Evolutionary conservation across 202 grass and related monocot genomes (phyloP), one percentile per base, ranked within the genome.

Genomic region (Elaeis oleifera): DNA sequence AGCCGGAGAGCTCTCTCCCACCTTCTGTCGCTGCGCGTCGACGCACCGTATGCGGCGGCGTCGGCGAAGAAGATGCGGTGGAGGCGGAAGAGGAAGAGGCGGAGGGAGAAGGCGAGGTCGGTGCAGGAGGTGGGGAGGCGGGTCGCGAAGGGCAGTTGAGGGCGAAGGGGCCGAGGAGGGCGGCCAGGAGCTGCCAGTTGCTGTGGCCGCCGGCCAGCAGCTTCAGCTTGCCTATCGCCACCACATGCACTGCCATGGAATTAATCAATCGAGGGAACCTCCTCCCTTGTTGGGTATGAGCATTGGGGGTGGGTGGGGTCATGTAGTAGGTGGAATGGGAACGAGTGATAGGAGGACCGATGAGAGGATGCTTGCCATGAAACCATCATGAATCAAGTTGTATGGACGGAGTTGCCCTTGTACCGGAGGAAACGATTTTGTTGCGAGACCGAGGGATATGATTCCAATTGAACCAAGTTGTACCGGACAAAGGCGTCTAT

Each of bases 1-100:
- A 62, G 49, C 13, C 70, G 59, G 13, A 72, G 49, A 1, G 70
- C 58, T 29, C 58, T 54, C 24, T 51, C 50, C 70, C 70, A 72
- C 22, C 50, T 51, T 4, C 24, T 24, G 23, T 4, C 24, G 56
- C 66, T 39, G 17, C 5, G 53, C 25, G 23, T 5, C 32, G 61
- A 16, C 39, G 56, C 56, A 23, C 13, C 22, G 22, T 21, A 21
- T 2, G 57, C 23, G 24, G 11, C 58, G 24, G 11, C 58, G 16
- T 67, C 64, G 50, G n/a, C 23, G 48, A 31, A 15, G 58, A 62
- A 52, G 49, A 72, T 62, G 58, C 70, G 70, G 49, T 52, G n/a
- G 50, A 72, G 70, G 14, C 70, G 70, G 70, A 72, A 72, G 59
- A 63, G 25, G 59, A 72, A 63, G 70, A 72, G 50, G 26, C 70